Percentiles rank a stretch among this genome's conserved stretches.
phyloP scores from a whole-genome alignment of 1,284 basidiomycete species.

The Amylostereum areolatum region DNA sequence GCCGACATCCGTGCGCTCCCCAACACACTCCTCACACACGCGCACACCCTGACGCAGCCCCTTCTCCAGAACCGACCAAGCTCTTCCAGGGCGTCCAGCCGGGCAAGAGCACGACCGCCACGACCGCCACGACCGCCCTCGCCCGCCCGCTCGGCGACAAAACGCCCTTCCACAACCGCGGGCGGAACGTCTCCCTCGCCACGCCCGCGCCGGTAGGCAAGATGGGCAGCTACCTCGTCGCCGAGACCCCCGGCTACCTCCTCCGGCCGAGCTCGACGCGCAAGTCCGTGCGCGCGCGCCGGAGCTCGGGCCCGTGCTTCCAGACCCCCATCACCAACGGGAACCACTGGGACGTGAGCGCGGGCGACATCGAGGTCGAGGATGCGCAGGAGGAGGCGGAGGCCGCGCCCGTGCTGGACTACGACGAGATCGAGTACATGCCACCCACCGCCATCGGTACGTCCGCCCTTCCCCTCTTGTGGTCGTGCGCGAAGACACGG shows the following conservation, averaged over 20 bases:
- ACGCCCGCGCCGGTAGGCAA: slow-evolving; percentile 27
- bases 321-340: slow-evolving; percentile 65
- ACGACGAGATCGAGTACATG: slow-evolving; percentile 75
- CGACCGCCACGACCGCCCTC: slow-evolving; percentile 12
- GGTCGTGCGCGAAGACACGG: not conserved
- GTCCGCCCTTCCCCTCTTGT: slow-evolving; percentile 15
- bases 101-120: slow-evolving; percentile 2
- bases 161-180: slow-evolving; percentile 53
- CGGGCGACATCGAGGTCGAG: slow-evolving; percentile 45
- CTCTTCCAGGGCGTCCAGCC: slow-evolving; percentile 3
- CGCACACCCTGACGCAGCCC: not conserved
- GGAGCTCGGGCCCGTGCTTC: slow-evolving; percentile 29
- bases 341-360: slow-evolving; percentile 70
- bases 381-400: slow-evolving; percentile 26
- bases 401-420: slow-evolving; percentile 37
- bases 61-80: slow-evolving; percentile 6
- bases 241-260: slow-evolving; percentile 30
- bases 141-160: slow-evolving; percentile 50
- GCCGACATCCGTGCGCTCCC: slow-evolving; percentile 14
- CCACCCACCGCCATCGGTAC: slow-evolving; percentile 62
- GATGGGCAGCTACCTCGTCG: slow-evolving; percentile 19
- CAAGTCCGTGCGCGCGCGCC: slow-evolving; percentile 32
- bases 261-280: slow-evolving; percentile 60
- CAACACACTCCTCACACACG: not conserved
- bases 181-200: slow-evolving; percentile 25